These are phyloP conservation scores for Penicillium steckii DNA, from an alignment of 495 filamentous ascomycete genomes.

Conservation along the genomic window DNA sequence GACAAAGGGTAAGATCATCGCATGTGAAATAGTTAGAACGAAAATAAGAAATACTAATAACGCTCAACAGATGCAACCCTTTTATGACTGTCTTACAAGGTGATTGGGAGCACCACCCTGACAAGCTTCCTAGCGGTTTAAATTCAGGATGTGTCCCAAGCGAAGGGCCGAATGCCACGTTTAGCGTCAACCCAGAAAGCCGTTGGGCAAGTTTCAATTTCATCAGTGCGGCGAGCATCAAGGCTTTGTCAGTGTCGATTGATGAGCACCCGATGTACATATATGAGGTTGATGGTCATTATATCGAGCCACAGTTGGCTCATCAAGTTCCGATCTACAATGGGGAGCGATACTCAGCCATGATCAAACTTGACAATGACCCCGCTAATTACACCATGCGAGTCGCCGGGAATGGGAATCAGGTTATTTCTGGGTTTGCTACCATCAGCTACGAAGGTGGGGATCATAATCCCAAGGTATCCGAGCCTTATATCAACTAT, in stretches of 20 bases:
- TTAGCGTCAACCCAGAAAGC: conserved; percentile 31
- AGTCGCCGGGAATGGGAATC: conserved; percentile 28
- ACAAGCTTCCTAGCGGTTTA: conserved; percentile 30
- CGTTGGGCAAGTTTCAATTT: conserved; percentile 50
- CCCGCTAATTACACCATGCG: conserved; percentile 32
- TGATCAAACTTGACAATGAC: conserved; percentile 36
- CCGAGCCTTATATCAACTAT: conserved; percentile 38
- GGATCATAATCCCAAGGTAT: conserved; percentile 6
- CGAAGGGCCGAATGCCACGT: conserved; percentile 25
- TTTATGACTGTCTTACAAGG: conserved; percentile 20
- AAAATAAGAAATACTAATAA: neutral
- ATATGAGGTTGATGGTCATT: conserved; percentile 42
- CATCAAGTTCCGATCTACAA: conserved; percentile 28
- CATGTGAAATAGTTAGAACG: neutral
- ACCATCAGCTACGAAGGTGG: conserved; percentile 29
- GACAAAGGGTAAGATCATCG: conserved; percentile 51
- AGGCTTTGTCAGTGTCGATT: conserved; percentile 40
- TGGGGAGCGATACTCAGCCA: conserved; percentile 35
- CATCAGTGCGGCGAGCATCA: conserved; percentile 39
- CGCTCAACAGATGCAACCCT: conserved; percentile 19
- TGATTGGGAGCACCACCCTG: conserved; percentile 24
- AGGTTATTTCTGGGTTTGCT: conserved; percentile 32
- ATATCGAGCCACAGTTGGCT: conserved; percentile 33
- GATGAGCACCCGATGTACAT: conserved; percentile 41
- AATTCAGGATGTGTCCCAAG: conserved; percentile 38